Conservation (phyloP, 805 yeast species). For the Debaryomyces prosopidis region DNA sequence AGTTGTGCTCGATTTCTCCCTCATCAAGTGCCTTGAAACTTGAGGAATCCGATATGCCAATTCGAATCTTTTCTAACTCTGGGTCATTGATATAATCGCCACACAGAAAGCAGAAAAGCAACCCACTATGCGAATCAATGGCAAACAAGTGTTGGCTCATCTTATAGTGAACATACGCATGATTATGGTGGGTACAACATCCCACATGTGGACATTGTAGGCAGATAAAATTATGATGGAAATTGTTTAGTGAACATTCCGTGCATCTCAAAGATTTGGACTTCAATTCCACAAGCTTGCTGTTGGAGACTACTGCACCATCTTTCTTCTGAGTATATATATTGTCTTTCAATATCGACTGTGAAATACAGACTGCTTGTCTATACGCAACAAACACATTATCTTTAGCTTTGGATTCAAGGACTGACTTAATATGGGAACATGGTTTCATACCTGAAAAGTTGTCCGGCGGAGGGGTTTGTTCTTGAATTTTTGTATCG, state of each 20-base stretch:
- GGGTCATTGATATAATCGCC: slow-evolving; percentile 67
- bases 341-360: slow-evolving; percentile 27
- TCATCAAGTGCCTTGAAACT: slow-evolving; percentile 15
- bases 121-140: slow-evolving; percentile 67
- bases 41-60: slow-evolving; percentile 14
- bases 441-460: slow-evolving; percentile 44
- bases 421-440: slow-evolving; percentile 47
- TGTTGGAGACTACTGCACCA: slow-evolving; percentile 34
- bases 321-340: slow-evolving; percentile 37
- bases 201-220: slow-evolving; percentile 78
- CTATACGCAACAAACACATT: slow-evolving; percentile 50
- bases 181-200: slow-evolving; percentile 49
- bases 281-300: slow-evolving; percentile 41
- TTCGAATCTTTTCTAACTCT: slow-evolving; percentile 53
- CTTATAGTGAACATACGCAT: slow-evolving; percentile 34
- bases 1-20: slow-evolving; percentile 10
- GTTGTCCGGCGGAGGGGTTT: slow-evolving; percentile 20
- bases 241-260: slow-evolving; percentile 45
- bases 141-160: slow-evolving; percentile 37
- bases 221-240: slow-evolving; percentile 57
- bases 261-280: slow-evolving; percentile 50
- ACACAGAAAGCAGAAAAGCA: slow-evolving; percentile 79
- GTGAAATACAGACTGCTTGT: slow-evolving; percentile 51
- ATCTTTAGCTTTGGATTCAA: slow-evolving; percentile 49
- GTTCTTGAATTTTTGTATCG: slow-evolving; percentile 3